Percentiles rank a stretch among this genome's conserved stretches.
These are phyloP conservation scores for Pseudonitzschia delicatissima DNA, from an alignment of 108 stramenopile species.

Conservation along the genomic window DNA sequence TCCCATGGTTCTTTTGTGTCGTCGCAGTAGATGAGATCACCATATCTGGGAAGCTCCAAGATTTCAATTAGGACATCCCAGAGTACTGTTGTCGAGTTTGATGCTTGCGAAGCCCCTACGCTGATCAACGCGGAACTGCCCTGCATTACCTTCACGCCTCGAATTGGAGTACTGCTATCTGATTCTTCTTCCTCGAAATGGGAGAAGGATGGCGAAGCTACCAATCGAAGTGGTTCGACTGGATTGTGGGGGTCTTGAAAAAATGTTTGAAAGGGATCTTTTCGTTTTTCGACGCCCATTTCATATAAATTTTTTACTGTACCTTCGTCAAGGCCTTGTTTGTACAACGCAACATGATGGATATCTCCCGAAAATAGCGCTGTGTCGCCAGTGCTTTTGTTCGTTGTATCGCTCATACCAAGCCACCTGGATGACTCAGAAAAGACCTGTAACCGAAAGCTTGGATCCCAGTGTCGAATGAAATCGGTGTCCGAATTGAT, in stretches of 20 bases:
- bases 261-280: background rate
- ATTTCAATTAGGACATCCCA: slow-evolving; percentile 9
- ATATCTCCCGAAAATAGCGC: slow-evolving; percentile 5
- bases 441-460: slow-evolving; percentile 10
- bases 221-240: slow-evolving; percentile 4
- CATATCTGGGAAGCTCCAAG: background rate
- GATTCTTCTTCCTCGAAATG: too few relatives aligned
- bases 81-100: slow-evolving; percentile 5
- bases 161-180: background rate
- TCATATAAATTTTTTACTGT: background rate
- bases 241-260: slow-evolving; percentile 1
- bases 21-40: background rate
- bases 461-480: slow-evolving; percentile 1
- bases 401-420: background rate
- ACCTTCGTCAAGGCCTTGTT: background rate
- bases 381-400: background rate
- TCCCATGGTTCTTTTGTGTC: background rate
- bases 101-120: background rate
- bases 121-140: slow-evolving; percentile 4
- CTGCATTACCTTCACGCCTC: background rate
- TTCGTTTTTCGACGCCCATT: background rate
- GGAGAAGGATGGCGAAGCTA: background rate
- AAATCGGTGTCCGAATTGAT: background rate
- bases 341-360: slow-evolving; percentile 2
- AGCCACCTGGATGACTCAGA: background rate